Conservation (phyloP, 192 early-diverging fungal genomes). For the Rhizophagus clarus region DNA sequence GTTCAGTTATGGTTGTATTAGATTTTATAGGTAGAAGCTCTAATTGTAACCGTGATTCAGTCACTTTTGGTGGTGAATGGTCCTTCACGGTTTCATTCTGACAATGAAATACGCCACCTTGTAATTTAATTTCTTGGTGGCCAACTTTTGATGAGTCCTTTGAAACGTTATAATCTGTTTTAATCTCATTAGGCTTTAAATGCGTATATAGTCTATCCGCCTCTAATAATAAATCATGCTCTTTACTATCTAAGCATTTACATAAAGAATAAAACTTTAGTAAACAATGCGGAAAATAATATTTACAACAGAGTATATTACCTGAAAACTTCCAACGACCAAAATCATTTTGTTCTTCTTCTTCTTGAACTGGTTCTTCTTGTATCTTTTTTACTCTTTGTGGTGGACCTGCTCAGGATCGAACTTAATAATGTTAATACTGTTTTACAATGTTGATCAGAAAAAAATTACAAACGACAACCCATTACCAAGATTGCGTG, state of each 20-base stretch:
- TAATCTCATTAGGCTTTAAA: neutral
- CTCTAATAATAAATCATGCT: neutral
- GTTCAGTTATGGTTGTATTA: neutral
- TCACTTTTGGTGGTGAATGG: neutral
- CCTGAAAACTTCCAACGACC: neutral
- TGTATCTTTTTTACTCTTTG: slow-evolving; percentile 3
- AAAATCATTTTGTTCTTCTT: neutral
- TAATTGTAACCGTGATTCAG: neutral
- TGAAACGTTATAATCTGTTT: neutral
- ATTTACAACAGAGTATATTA: neutral
- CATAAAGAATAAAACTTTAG: neutral
- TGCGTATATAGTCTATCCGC: neutral
- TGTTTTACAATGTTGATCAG: neutral
- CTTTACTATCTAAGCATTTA: neutral
- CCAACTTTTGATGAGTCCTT: neutral
- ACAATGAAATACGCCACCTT: neutral
- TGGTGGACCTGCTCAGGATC: slow-evolving; percentile 2
- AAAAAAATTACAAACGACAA: neutral
- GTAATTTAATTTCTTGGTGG: neutral
- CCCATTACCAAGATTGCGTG: neutral
- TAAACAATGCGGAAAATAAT: neutral
- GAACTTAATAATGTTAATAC: neutral
- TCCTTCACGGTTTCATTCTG: neutral
- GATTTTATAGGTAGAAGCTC: neutral
- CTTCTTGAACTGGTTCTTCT: neutral